phyloP scores from a whole-genome alignment of 2,329 filamentous ascomycete species.

The Coniella lustricola region DNA sequence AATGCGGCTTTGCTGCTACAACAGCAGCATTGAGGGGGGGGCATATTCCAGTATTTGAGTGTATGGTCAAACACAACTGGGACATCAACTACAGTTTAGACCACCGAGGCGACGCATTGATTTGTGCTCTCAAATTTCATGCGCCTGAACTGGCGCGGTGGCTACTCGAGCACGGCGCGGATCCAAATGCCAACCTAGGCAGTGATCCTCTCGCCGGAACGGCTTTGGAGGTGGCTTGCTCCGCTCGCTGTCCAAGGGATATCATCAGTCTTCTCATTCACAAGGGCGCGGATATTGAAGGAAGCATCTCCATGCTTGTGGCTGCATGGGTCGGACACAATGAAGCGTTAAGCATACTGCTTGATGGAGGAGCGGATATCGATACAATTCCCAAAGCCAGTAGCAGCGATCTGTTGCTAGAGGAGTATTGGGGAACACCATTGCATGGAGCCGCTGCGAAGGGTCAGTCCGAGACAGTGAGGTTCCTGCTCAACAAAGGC shows the following conservation, averaged over 20 bases:
- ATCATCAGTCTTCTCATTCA: background rate
- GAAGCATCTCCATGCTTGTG: background rate
- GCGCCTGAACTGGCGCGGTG: background rate
- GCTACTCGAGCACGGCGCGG: background rate
- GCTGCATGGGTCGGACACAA: background rate
- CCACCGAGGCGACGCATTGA: background rate
- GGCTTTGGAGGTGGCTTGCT: background rate
- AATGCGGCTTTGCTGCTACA: background rate
- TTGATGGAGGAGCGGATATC: background rate
- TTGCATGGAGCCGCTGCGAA: background rate
- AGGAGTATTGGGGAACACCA: too few relatives aligned
- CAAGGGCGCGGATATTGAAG: background rate
- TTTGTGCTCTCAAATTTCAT: background rate
- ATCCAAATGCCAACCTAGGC: background rate
- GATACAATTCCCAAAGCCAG: background rate
- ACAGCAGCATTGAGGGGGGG: background rate
- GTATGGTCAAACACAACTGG: background rate
- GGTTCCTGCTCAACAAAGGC: background rate
- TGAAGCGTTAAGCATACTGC: background rate
- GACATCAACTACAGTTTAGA: background rate
- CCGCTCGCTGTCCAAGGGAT: too few relatives aligned
- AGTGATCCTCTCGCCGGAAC: background rate
- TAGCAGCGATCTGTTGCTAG: background rate
- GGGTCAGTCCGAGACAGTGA: background rate
- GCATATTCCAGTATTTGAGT: background rate